Base-by-base conservation (phyloP, 805 yeast genomes). In the Yarrowia keelungensis region DNA sequence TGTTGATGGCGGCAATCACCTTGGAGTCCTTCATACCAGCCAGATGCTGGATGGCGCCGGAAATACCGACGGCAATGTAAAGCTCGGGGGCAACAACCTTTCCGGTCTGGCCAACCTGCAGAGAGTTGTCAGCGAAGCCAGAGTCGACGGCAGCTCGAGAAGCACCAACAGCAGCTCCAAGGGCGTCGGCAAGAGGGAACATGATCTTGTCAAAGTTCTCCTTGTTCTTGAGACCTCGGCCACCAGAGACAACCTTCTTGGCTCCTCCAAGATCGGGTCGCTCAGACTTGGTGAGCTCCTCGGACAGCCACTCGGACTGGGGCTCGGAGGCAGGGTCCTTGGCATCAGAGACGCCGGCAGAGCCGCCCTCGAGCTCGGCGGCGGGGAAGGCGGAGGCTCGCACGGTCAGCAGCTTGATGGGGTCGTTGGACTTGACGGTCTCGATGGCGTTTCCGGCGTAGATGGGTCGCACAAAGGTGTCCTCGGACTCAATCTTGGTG, bases 21-120 rank as follows among this genome's bases (percentile, higher is more conserved):
- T 92, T 94, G 51, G 97, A 86, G 77, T 94, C 98, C 80, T 93
- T 94, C 98, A 94, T 94, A 72, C 99, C 99, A 1, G 99, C 99
- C 75, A 95, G 82, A 80, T 94, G 99, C 81, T 94, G 99, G 75
- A 94, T 94, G 41, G 99, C 99, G 71, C 99, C 99, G 22, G 97
- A 90, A 69, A 95, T 86, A 72, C 99, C 99, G 50, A 93, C 87
- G 2, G 98, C 98, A 56, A 95, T 80, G 78, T 95, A 95, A 71
- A 93, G 84, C 50, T 93, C 97, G 49, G 99, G 99, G 8, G 98
- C 98, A 42, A 95, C 96, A 68, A 93, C 93, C 79, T 95, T 95
- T 74, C 99, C 99, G 10, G 99, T 94, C 81, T 94, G 99, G 68
- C 99, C 99, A 71, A 94, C 93, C 80, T 94, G 99, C 74, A 94